Evolutionary conservation across 139 green algal species (phyloP), one percentile per base, ranked within the genome.

Genomic region (Edaphochlamys debaryana): DNA sequence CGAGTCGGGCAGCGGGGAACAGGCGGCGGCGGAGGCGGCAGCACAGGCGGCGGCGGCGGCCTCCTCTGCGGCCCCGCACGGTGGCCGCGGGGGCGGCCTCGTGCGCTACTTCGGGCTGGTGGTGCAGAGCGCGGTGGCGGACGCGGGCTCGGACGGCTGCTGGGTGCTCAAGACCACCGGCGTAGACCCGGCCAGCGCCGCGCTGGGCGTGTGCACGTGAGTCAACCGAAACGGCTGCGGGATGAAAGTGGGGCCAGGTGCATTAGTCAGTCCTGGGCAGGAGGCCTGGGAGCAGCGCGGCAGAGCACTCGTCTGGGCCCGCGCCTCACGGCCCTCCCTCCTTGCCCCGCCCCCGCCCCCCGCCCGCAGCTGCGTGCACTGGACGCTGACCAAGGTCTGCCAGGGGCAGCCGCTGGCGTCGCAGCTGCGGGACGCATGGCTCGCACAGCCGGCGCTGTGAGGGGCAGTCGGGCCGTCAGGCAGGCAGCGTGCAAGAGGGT

Each of bases 281-380:
- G n/a, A n/a, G n/a, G n/a, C n/a, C n/a, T n/a, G n/a, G n/a, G n/a
- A n/a, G n/a, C n/a, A n/a, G n/a, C n/a, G n/a, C n/a, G n/a, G n/a
- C n/a, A n/a, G n/a, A n/a, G n/a, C n/a, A n/a, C n/a, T n/a, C n/a
- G n/a, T n/a, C n/a, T n/a, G n/a, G n/a, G n/a, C n/a, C n/a, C n/a
- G n/a, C n/a, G n/a, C n/a, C n/a, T n/a, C n/a, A n/a, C n/a, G n/a
- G n/a, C n/a, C n/a, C n/a, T n/a, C n/a, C n/a, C n/a, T n/a, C n/a
- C n/a, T n/a, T n/a, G n/a, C n/a, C n/a, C n/a, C n/a, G n/a, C n/a
- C n/a, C n/a, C n/a, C n/a, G n/a, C n/a, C n/a, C n/a, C n/a, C n/a
- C n/a, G n/a, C n/a, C n/a, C n/a, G 83, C 75, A 80, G 41, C 3
- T 88, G 84, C 76, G 81, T 42, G 32, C 84, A 85, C 41, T 88